These are phyloP conservation scores for Ascochyta viciae-villosae DNA, from an alignment of 2,329 filamentous ascomycete genomes.

Conservation along the genomic window DNA sequence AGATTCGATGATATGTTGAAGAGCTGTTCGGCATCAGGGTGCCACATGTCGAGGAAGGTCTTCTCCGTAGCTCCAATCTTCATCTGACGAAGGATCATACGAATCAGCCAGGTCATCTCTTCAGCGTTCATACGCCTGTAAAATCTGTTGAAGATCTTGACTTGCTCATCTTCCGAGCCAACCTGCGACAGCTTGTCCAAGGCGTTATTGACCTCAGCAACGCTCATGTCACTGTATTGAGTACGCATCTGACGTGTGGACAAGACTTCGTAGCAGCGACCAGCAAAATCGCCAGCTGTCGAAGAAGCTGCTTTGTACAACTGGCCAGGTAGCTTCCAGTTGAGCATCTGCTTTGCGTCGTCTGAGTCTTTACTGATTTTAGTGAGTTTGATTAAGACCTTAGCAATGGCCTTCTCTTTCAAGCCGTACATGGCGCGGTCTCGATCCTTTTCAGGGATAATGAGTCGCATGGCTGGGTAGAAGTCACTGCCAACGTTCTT, in stretches of 20 bases:
- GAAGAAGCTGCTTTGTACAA: constrained; percentile 53
- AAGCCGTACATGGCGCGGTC: constrained; percentile 92
- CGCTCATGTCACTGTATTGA: constrained; percentile 77
- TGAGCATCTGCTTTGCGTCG: constrained; percentile 82
- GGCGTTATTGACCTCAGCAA: constrained; percentile 87
- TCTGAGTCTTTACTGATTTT: constrained; percentile 91
- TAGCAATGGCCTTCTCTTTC: constrained; percentile 90
- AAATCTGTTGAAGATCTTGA: constrained; percentile 81
- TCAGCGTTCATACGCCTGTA: constrained; percentile 92
- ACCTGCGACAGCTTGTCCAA: constrained; percentile 79
- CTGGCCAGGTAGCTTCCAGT: constrained; percentile 90
- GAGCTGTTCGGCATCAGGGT: constrained; percentile 60
- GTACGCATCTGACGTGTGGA: constrained; percentile 81
- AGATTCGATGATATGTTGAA: constrained; percentile 94
- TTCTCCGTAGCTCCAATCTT: constrained; percentile 81
- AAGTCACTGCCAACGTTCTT: constrained; percentile 89
- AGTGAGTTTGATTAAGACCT: constrained; percentile 88
- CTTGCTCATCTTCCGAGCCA: constrained; percentile 81
- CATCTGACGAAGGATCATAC: constrained; percentile 86
- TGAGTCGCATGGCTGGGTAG: constrained; percentile 89
- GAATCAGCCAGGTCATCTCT: constrained; percentile 92
- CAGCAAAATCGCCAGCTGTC: constrained; percentile 86
- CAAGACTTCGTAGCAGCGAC: constrained; percentile 84
- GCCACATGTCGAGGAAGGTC: constrained; percentile 76
- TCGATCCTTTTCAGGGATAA: constrained; percentile 90